These are phyloP conservation scores for Sanghuangporus sanghuang DNA, from an alignment of 1,284 basidiomycete genomes.

Conservation along the genomic window DNA sequence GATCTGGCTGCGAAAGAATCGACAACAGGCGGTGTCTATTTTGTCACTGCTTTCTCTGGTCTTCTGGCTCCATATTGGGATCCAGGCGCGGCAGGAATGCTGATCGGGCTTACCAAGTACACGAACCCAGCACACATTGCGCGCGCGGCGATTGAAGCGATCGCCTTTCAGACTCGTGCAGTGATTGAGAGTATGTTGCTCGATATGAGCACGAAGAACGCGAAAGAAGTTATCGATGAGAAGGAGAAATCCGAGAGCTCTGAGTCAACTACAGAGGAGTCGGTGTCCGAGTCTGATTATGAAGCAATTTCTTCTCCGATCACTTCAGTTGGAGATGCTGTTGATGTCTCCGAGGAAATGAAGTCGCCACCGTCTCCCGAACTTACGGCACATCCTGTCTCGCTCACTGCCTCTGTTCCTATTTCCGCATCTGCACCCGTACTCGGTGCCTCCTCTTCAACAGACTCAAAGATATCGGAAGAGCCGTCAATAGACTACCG, in stretches of 20 bases:
- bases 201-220: conserved; percentile 52
- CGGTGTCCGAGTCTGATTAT: background rate
- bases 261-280: background rate
- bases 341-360: background rate
- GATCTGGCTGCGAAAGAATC: conserved; percentile 74
- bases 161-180: conserved; percentile 86
- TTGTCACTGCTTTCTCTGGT: conserved; percentile 95
- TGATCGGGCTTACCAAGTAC: conserved; percentile 88
- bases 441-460: background rate
- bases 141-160: conserved; percentile 90
- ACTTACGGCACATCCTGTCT: background rate
- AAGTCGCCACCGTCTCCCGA: background rate
- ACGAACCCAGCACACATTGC: conserved; percentile 93
- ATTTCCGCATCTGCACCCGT: background rate
- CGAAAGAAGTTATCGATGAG: background rate
- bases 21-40: conserved; percentile 91
- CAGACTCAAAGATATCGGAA: background rate
- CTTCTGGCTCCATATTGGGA: conserved; percentile 94
- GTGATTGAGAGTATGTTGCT: conserved; percentile 92
- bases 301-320: background rate
- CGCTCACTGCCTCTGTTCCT: background rate
- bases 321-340: background rate
- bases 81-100: conserved; percentile 73
- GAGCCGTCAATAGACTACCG: background rate
- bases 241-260: background rate